Evolutionary conservation across 176 grass and related monocot species (phyloP), one percentile per base, ranked within the genome.

Genomic region (Oryza australiensis): DNA sequence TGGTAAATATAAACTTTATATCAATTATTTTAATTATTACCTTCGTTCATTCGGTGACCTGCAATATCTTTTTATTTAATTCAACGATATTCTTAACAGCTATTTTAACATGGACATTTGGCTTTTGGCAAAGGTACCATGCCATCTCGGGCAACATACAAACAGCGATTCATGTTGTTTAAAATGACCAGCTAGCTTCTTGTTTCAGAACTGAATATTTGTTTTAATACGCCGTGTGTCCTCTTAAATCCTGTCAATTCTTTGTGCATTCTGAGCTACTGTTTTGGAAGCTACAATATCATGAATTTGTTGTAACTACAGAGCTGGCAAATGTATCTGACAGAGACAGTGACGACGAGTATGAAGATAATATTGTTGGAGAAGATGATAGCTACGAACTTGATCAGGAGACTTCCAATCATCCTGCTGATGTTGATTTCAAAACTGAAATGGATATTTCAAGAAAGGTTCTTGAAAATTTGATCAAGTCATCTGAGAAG

Each of bases 401-500:
- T 84, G 80, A 72, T 49, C 53, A 76, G 41, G 86, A 90, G 72
- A 79, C 46, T 90, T 77, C 80, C 28, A 84, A 62, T 83, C 30
- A n/a, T 49, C 75, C 72, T 24, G 57, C 64, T 69, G 88, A 90
- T 42, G 81, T 76, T 82, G 93, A 95, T 88, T 98, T 95, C 75
- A 32, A 62, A 63, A 49, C 35, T 15, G 96, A 98, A 85, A 88
- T 83, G 65, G 88, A 98, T 86, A 86, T 93, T 83, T 87, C 87
- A 66, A 98, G 72, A 90, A 95, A 82, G 81, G 79, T 98, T 72
- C 83, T 98, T 63, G 96, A 93, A 75, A 91, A 82, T 79, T 87
- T 98, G 83, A 91, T 98, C 20, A 93, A 88, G 48, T 90, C 96
- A 74, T 91, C 92, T 1, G 64, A 76, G 24, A 80, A 70, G 30